Percentiles rank a stretch among this genome's conserved stretches.
Evolutionary conservation across 129 eudicot genomes (phyloP).

Genomic region (Glebionis coronaria): DNA sequence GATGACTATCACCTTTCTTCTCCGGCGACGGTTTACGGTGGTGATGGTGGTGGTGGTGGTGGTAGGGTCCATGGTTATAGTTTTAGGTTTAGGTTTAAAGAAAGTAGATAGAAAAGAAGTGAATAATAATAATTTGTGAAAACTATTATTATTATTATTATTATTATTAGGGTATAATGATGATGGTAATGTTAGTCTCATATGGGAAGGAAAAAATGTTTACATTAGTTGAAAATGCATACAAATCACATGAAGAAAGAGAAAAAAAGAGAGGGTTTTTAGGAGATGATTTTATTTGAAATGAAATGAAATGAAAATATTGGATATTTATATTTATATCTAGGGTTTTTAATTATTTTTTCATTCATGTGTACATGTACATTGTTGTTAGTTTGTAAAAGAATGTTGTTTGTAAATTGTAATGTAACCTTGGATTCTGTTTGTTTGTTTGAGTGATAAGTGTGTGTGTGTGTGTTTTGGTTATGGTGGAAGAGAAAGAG

Average conservation of each 20-base stretch:
- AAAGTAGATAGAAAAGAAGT: not conserved
- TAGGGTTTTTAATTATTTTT: no score
- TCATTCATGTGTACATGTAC: no score
- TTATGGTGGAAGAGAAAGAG: not conserved
- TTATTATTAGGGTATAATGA: slow-evolving; percentile 19
- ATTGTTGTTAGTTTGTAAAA: no score
- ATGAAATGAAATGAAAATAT: no score
- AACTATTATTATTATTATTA: not conserved
- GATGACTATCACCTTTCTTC: slow-evolving; percentile 41
- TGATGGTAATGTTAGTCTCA: slow-evolving; percentile 32
- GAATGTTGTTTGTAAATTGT: no score
- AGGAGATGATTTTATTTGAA: no score
- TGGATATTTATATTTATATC: no score
- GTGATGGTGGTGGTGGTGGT: slow-evolving; percentile 10
- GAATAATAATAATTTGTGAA: slow-evolving; percentile 4
- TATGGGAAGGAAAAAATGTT: slow-evolving; percentile 34
- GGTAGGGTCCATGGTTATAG: slow-evolving; percentile 24
- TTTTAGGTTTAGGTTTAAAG: not conserved
- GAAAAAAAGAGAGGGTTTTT: no score
- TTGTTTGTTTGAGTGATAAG: no score
- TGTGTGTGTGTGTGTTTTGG: not conserved
- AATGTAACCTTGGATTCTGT: no score
- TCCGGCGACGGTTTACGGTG: slow-evolving; percentile 24
- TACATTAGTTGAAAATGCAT: no score
- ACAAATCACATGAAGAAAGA: no score